A percentile compares a stretch with the other conserved stretches of the same genome.
Conservation (phyloP, 2,329 filamentous ascomycete genomes). For the Sclerotinia borealis region DNA sequence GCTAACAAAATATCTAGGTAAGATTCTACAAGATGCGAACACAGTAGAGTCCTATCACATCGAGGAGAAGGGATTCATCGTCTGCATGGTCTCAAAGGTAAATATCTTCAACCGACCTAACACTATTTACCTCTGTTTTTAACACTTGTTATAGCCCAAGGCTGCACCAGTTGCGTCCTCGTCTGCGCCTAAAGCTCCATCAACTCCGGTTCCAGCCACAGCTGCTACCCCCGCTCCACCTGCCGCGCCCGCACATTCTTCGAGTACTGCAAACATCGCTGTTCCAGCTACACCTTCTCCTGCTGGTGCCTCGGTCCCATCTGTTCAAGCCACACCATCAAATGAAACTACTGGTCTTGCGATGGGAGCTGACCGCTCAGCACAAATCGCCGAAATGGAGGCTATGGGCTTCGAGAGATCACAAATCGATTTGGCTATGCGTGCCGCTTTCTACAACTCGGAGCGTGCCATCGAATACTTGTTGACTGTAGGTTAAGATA, state of each 20-base stretch:
- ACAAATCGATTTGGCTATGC: conserved; percentile 90
- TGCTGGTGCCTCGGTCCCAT: conserved; percentile 41
- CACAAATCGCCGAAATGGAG: conserved; percentile 88
- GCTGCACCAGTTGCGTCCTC: conserved; percentile 43
- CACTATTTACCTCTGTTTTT: conserved; percentile 17
- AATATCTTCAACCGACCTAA: conserved; percentile 15
- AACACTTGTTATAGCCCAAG: conserved; percentile 57
- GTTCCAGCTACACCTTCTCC: conserved; percentile 44
- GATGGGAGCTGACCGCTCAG: conserved; percentile 74
- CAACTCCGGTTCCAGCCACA: conserved; percentile 56
- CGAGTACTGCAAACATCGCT: conserved; percentile 42
- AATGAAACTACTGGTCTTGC: conserved; percentile 77
- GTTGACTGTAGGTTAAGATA: conserved; percentile 58
- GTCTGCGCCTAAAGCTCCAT: conserved; percentile 50
- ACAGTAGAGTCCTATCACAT: conserved; percentile 97
- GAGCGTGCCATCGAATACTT: conserved; percentile 97
- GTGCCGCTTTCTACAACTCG: conserved; percentile 93
- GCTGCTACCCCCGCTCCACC: conserved; percentile 52
- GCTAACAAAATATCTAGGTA: conserved; percentile 55
- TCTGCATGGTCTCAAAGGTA: conserved; percentile 98
- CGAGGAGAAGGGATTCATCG: conserved; percentile 98
- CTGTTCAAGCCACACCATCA: conserved; percentile 43
- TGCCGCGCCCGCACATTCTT: conserved; percentile 56
- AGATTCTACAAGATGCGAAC: conserved; percentile 96
- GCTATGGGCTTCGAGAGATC: conserved; percentile 89